phyloP scores from a whole-genome alignment of 192 early-diverging fungal genomes.

The Coemansia erecta region DNA sequence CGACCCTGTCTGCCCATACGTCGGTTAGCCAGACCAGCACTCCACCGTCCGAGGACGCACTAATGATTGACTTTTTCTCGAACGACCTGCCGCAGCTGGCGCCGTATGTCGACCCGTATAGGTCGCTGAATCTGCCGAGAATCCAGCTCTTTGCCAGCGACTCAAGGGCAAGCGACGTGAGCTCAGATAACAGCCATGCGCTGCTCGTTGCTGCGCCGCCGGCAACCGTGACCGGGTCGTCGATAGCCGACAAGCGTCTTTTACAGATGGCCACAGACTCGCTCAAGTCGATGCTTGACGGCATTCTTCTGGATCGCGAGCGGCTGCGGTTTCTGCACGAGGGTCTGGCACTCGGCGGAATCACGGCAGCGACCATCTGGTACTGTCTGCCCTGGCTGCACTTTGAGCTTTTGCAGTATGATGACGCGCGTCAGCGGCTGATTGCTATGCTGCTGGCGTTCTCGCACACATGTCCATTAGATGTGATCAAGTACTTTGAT shows the following conservation, averaged over 20 bases:
- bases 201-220: neutral
- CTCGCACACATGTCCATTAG: conserved; percentile 29
- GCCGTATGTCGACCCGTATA: conserved; percentile 37
- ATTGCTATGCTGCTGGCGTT: conserved; percentile 23
- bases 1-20: neutral
- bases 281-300: conserved; percentile 16
- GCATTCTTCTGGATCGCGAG: conserved; percentile 31
- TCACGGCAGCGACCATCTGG: conserved; percentile 38
- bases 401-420: conserved; percentile 33
- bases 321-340: conserved; percentile 29
- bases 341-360: conserved; percentile 15
- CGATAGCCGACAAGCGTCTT: conserved; percentile 11
- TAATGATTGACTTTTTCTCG: conserved; percentile 8
- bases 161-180: neutral
- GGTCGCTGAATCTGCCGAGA: conserved; percentile 8
- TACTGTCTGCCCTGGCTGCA: conserved; percentile 34
- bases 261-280: conserved; percentile 9
- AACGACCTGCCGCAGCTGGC: conserved; percentile 6
- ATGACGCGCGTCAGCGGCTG: conserved; percentile 27
- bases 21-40: neutral
- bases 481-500: conserved; percentile 12
- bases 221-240: neutral
- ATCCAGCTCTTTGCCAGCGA: neutral
- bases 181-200: neutral
- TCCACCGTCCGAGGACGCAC: neutral